Conservation (phyloP, 371 early-diverging fungal species). For the Mucor mucedo region DNA sequence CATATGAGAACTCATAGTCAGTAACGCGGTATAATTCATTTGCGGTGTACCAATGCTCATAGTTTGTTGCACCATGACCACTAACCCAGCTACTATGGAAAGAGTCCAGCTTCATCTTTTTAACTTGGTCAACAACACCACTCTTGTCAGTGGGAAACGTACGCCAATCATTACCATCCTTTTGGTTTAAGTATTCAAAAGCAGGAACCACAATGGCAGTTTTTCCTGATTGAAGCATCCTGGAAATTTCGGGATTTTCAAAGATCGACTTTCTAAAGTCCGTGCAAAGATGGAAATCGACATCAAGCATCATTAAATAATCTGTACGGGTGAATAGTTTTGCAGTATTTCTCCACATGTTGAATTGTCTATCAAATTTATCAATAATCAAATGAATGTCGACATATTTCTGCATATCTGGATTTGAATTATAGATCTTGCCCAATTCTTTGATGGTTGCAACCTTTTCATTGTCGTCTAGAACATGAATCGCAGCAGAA, state of each 20-base stretch:
- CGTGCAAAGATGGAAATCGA: conserved; percentile 65
- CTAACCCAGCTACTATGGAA: conserved; percentile 56
- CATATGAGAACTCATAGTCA: conserved; percentile 59
- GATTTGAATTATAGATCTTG: conserved; percentile 47
- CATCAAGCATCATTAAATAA: conserved; percentile 65
- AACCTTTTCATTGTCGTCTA: conserved; percentile 50
- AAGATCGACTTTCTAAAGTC: conserved; percentile 49
- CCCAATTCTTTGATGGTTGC: conserved; percentile 47
- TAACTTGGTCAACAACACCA: conserved; percentile 37
- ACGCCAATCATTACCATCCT: conserved; percentile 50
- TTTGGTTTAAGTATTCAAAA: conserved; percentile 56
- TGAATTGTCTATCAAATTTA: conserved; percentile 63
- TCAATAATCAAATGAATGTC: conserved; percentile 64
- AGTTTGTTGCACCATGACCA: conserved; percentile 62
- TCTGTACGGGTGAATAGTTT: conserved; percentile 61
- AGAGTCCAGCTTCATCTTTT: conserved; percentile 42
- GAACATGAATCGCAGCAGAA: conserved; percentile 63
- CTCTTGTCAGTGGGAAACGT: conserved; percentile 52
- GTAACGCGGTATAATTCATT: conserved; percentile 52
- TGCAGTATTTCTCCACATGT: conserved; percentile 67
- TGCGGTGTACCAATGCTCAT: conserved; percentile 51
- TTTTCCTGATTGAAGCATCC: conserved; percentile 40
- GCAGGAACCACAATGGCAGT: conserved; percentile 62
- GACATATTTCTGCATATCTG: conserved; percentile 54
- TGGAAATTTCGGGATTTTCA: conserved; percentile 30